A percentile compares a stretch with the other conserved stretches of the same genome.
These are phyloP conservation scores for Myriosclerotinia duriaeana DNA, from an alignment of 2,329 filamentous ascomycete genomes.

Conservation along the genomic window DNA sequence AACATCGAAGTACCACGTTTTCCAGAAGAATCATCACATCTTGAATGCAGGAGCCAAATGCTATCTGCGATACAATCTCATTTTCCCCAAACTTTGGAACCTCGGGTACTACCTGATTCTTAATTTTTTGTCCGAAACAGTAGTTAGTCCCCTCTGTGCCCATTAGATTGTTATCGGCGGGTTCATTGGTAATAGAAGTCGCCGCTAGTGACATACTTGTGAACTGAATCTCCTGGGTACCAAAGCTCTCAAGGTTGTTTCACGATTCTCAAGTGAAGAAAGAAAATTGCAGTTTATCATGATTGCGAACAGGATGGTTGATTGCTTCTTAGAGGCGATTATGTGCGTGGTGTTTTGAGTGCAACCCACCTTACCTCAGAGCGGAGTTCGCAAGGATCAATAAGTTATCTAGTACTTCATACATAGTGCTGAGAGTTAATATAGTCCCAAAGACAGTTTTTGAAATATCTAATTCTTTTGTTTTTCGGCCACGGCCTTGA, in stretches of 20 bases:
- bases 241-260: neutral
- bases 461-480: no score
- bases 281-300: neutral
- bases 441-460: no score
- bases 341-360: neutral
- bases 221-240: no score
- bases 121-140: conserved; percentile 46
- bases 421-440: no score
- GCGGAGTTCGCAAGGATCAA: neutral
- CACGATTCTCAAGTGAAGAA: neutral
- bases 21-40: conserved; percentile 4
- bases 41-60: conserved; percentile 37
- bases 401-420: neutral
- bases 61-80: conserved; percentile 36
- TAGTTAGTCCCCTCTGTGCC: conserved; percentile 43
- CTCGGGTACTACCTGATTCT: conserved; percentile 47
- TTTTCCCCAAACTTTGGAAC: conserved; percentile 33
- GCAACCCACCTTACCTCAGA: neutral
- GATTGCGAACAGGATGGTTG: neutral
- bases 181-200: conserved; percentile 37
- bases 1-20: neutral
- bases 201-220: conserved; percentile 43
- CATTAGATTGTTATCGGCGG: conserved; percentile 45
- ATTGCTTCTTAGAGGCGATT: neutral
- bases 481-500: no score